Conservation (phyloP, 495 filamentous ascomycete genomes). For the Parmelia sp. region DNA sequence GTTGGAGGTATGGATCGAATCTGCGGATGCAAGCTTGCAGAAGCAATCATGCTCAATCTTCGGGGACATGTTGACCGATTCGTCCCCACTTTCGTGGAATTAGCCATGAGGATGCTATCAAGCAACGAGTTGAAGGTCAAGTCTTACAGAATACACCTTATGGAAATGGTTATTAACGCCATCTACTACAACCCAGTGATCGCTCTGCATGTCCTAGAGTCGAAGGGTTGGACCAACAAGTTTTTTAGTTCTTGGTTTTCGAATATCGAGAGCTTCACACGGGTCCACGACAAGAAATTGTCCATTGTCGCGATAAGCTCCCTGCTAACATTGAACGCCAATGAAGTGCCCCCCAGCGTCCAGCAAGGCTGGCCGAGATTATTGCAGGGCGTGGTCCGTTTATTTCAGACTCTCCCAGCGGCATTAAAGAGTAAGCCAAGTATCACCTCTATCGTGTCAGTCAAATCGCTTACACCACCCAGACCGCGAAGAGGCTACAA, state of each 20-base stretch:
- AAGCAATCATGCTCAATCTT: conserved; percentile 93
- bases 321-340: conserved; percentile 66
- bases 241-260: conserved; percentile 98
- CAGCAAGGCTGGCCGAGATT: conserved; percentile 96
- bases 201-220: conserved; percentile 75
- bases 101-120: conserved; percentile 78
- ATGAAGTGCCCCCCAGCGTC: conserved; percentile 78
- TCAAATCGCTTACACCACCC: conserved; percentile 7
- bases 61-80: conserved; percentile 83
- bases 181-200: conserved; percentile 93
- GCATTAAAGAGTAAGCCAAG: conserved; percentile 67
- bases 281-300: conserved; percentile 97
- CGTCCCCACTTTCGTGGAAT: conserved; percentile 76
- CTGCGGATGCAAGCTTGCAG: conserved; percentile 97
- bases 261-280: conserved; percentile 85
- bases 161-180: conserved; percentile 98
- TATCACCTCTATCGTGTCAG: neutral
- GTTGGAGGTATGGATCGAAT: conserved; percentile 93
- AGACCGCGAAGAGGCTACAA: conserved; percentile 89
- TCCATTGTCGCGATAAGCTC: conserved; percentile 89
- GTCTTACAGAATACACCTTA: conserved; percentile 87
- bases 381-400: conserved; percentile 78
- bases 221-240: conserved; percentile 96
- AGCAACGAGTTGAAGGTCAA: conserved; percentile 70
- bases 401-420: conserved; percentile 86